These are phyloP conservation scores for Eimeria praecox DNA, from an alignment of 169 alveolate species.

Conservation along the genomic window DNA sequence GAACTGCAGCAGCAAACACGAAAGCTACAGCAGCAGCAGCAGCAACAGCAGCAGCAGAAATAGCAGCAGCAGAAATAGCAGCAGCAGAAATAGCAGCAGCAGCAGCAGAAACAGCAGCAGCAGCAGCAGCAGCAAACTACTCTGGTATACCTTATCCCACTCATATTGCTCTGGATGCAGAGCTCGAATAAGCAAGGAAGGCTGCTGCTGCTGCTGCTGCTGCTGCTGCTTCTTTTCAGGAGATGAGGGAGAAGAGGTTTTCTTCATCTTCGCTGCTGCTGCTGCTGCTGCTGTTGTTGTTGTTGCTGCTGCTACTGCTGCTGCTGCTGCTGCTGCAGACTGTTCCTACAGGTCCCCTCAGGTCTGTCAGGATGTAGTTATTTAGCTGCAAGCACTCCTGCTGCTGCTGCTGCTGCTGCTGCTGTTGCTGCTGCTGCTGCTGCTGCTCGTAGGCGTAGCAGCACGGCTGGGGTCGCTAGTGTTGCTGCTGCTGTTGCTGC, in stretches of 20 bases:
- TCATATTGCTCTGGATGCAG: neutral
- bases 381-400: neutral
- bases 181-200: neutral
- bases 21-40: neutral
- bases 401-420: slow-evolving; percentile 22
- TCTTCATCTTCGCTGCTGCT: too few relatives aligned
- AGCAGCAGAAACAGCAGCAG: neutral
- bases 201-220: too few relatives aligned
- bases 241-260: too few relatives aligned
- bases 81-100: slow-evolving; percentile 5
- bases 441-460: neutral
- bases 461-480: neutral
- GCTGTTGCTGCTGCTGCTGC: slow-evolving; percentile 3
- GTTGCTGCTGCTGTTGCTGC: slow-evolving; percentile 43
- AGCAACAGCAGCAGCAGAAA: neutral
- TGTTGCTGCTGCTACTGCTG: slow-evolving; percentile 9
- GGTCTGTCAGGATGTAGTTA: neutral
- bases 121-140: slow-evolving; percentile 2
- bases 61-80: neutral
- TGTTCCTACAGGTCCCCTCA: neutral
- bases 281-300: slow-evolving; percentile 32
- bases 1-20: neutral
- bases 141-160: slow-evolving; percentile 19
- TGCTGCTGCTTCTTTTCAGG: too few relatives aligned
- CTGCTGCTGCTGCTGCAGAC: neutral